These are phyloP conservation scores for Talaromyces thailandensis DNA, from an alignment of 495 filamentous ascomycete genomes.

Conservation along the genomic window DNA sequence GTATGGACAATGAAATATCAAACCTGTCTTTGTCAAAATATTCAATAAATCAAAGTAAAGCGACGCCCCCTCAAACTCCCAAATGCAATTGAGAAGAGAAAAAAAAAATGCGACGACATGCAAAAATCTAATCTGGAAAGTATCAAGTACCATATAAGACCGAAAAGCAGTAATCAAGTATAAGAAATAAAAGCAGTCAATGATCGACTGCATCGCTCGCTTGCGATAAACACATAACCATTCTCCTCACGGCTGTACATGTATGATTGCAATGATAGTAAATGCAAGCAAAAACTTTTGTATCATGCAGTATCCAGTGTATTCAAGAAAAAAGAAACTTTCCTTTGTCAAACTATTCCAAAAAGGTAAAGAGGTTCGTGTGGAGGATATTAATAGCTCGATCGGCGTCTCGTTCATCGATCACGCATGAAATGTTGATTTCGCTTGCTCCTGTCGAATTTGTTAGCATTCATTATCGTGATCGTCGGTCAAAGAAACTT, in stretches of 20 bases:
- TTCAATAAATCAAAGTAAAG: background rate
- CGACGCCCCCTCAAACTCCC: background rate
- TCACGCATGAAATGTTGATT: conserved; percentile 97
- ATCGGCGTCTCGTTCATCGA: conserved; percentile 80
- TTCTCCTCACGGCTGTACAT: background rate
- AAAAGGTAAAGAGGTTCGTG: conserved; percentile 73
- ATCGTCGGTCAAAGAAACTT: conserved; percentile 15
- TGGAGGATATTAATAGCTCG: conserved; percentile 92
- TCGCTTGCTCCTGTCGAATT: conserved; percentile 70
- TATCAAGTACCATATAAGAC: background rate
- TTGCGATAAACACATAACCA: background rate
- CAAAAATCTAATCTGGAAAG: background rate
- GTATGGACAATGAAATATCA: background rate
- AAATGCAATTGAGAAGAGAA: background rate
- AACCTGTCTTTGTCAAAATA: background rate
- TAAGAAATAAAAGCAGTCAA: background rate
- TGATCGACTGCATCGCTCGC: background rate
- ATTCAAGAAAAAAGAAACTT: background rate
- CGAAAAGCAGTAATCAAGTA: background rate
- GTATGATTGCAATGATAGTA: background rate
- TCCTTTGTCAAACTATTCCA: conserved; percentile 26
- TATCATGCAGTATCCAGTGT: background rate
- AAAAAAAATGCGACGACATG: background rate
- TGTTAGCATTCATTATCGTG: background rate
- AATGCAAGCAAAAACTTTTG: background rate